Base-by-base conservation (phyloP, 306 rosid genomes). In the Datisca glomerata region DNA sequence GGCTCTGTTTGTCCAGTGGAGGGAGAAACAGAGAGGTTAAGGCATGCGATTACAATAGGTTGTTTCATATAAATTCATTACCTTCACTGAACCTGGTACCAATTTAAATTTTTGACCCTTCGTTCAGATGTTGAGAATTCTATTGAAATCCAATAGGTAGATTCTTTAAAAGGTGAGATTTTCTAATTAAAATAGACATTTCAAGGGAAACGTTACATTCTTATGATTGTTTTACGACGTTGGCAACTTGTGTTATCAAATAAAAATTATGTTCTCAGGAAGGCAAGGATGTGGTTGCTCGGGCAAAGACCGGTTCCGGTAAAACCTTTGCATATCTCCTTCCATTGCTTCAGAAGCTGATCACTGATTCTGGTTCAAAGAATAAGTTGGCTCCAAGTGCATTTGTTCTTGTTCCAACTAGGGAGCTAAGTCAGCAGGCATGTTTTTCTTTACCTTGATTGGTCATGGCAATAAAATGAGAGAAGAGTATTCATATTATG, bases 241-340 rank as follows among this genome's bases (percentile, higher is more conserved):
- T 24, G 45, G 39, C 12, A 18, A 1, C 5, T 3, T 17, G 15
- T 10, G 12, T 44, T 15, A 2, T 23, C 21, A 25, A 43, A 21
- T 24, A 25, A 7, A 38, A 38, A 23, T 35, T 24, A 47, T 28
- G 17, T 13, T 45, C 31, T 39, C 72, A 86, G 96, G 75, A 83
- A 72, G 97, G 97, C 10, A 89, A 83, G 49, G 97, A 89, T 40
- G 93, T 89, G 29, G 97, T 83, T 37, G 95, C 97, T 18, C 67
- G 95, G 27, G 97, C 97, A 1, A 83, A 83, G 63, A 89, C 95
- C 7, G 97, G 97, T 45, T 89, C 97, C 1, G 97, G 97, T 39
- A 83, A 89, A 60, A 89, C 97, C 5, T 69, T 89, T 40, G 97
- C 97, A 0, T 89, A 77, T 47, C 91, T 89, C 24, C 79, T 83